Evolutionary conservation across 495 filamentous ascomycete species (phyloP).

Genomic region (Tuber aestivum): DNA sequence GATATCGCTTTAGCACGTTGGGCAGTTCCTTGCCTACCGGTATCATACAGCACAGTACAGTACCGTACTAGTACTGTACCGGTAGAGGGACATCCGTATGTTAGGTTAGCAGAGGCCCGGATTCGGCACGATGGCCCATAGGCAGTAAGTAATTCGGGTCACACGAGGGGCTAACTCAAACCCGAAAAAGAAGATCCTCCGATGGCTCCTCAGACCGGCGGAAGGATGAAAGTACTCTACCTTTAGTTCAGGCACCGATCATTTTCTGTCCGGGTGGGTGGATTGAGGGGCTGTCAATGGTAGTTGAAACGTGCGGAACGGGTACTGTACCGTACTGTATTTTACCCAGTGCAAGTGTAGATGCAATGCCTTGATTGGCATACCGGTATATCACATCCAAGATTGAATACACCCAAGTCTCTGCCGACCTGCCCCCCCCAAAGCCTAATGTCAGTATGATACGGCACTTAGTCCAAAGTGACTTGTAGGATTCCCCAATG

Average conservation of each 20-base stretch:
- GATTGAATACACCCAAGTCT: neutral
- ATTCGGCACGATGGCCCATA: neutral
- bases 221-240: neutral
- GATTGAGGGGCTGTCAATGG: neutral
- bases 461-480: neutral
- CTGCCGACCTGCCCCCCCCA: neutral
- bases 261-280: neutral
- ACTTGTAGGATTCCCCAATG: neutral
- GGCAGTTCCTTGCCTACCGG: no score
- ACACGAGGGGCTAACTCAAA: neutral
- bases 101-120: no score
- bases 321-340: no score
- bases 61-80: no score
- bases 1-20: no score
- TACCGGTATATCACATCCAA: neutral
- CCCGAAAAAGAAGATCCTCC: neutral
- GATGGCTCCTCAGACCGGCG: neutral
- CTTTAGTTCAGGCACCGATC: neutral
- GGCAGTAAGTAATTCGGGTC: neutral
- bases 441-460: neutral
- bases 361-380: neutral
- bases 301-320: no score
- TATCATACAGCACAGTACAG: no score
- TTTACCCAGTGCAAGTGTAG: no score
- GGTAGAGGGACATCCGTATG: neutral